Conservation (phyloP, 1,139 yeast genomes). For the Diutina pseudorugosa region DNA sequence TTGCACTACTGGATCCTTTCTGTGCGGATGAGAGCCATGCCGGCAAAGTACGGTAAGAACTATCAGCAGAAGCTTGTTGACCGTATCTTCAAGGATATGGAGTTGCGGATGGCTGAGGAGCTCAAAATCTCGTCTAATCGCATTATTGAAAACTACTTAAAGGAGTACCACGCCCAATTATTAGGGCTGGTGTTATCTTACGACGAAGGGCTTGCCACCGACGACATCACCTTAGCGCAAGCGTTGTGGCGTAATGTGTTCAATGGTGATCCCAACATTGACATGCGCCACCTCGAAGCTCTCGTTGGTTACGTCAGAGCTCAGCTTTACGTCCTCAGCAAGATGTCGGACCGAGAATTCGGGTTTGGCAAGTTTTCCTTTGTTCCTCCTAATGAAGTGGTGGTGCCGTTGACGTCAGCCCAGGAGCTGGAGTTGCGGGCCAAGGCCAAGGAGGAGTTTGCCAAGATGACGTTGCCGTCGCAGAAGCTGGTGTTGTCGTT, state of each 20-base stretch:
- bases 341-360: slow-evolving; percentile 82
- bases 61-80: slow-evolving; percentile 91
- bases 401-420: slow-evolving; percentile 53
- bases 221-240: slow-evolving; percentile 75
- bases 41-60: slow-evolving; percentile 74
- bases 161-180: slow-evolving; percentile 82
- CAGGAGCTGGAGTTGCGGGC: slow-evolving; percentile 36
- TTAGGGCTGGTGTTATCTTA: slow-evolving; percentile 84
- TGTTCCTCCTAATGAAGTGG: slow-evolving; percentile 74
- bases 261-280: slow-evolving; percentile 74
- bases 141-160: slow-evolving; percentile 74
- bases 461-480: slow-evolving; percentile 43
- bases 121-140: slow-evolving; percentile 77
- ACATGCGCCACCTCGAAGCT: slow-evolving; percentile 76
- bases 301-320: slow-evolving; percentile 79
- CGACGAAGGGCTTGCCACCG: slow-evolving; percentile 81
- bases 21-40: slow-evolving; percentile 94
- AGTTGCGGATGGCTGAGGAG: slow-evolving; percentile 72
- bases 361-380: slow-evolving; percentile 82
- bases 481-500: slow-evolving; percentile 50
- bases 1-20: slow-evolving; percentile 89
- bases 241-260: slow-evolving; percentile 90
- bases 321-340: slow-evolving; percentile 76
- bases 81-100: slow-evolving; percentile 82
- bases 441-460: slow-evolving; percentile 31